Base-by-base conservation (phyloP, 352 stramenopile genomes). In the Phytophthora multivora region DNA sequence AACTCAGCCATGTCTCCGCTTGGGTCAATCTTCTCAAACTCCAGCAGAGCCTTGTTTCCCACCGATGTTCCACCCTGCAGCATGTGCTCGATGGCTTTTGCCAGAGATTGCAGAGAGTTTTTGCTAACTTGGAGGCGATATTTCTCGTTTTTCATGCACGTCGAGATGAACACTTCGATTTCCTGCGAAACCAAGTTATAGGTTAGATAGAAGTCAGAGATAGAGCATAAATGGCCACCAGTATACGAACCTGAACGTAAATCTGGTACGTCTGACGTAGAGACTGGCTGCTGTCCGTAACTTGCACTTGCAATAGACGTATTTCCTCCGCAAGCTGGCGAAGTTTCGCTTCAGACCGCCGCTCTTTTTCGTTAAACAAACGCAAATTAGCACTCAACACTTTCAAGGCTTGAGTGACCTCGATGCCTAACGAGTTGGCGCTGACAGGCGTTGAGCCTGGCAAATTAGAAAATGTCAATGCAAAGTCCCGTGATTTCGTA, bases 121-220 rank as follows among this genome's bases (percentile, higher is more conserved):
- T 95, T 95, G 33, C 83, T 68, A 49, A 93, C 86, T 63, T 95
- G 83, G 9, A 95, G 70, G 2, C 83, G 80, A 41, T 90, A 91
- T 50, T 92, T 93, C 51, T 95, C 86, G 53, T 95, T 95, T 65
- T 93, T 93, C 82, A 91, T 91, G 50, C 79, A 91, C 5, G 75
- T 73, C 3, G 83, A 93, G 21, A 93, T 80, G 50, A 88, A 79
- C 6, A 88, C 69, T 28, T 91, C 80, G 35, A 93, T 75, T 51
- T 95, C 82, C 86, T 95, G 42, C 5, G 8, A 45, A 46, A 33
- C 8, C 28, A 33, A 33, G 1, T 9, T 13, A 8, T 33, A 33
- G 8, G 28, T 33, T 33, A 33, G 28, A 31, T 31, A 31, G 10
- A 33, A 33, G 28, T 13, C 28, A 13, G 11, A 9, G 28, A 23